These are phyloP conservation scores for Cydonia oblonga DNA, from an alignment of 331 rosid species.

Conservation along the genomic window DNA sequence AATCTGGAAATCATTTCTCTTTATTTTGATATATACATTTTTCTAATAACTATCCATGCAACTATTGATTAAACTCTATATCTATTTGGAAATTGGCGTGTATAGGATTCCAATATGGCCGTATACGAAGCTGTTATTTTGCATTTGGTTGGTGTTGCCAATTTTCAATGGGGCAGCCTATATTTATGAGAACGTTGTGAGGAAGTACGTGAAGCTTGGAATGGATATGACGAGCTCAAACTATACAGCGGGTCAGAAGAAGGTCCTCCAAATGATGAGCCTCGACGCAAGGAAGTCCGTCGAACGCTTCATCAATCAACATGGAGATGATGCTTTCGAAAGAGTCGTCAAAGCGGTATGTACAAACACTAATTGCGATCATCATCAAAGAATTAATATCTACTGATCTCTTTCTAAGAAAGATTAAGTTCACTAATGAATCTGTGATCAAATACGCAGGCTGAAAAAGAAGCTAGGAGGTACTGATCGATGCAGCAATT, in stretches of 20 bases:
- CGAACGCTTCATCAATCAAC: constrained; percentile 48
- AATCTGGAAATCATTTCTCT: not conserved
- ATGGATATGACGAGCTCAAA: constrained; percentile 1
- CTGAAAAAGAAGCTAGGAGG: constrained; percentile 83
- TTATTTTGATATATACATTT: not conserved
- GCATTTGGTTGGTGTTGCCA: constrained; percentile 82
- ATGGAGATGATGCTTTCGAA: constrained; percentile 66
- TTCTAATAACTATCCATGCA: too few relatives aligned
- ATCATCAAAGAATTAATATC: not conserved
- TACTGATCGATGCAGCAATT: constrained; percentile 17
- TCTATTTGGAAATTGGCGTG: not conserved
- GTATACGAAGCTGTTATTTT: constrained; percentile 55
- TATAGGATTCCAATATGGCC: constrained; percentile 88
- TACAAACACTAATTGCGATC: not conserved
- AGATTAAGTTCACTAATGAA: not conserved
- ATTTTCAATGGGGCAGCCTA: constrained; percentile 87
- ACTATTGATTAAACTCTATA: not conserved
- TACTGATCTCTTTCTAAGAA: not conserved
- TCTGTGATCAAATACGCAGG: constrained; percentile 32
- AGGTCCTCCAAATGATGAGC: constrained; percentile 71
- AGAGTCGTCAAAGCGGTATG: constrained; percentile 58
- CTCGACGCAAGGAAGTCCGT: constrained; percentile 69
- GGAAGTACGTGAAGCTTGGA: constrained; percentile 48
- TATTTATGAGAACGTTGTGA: constrained; percentile 56
- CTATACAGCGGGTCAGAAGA: constrained; percentile 42